Percentiles rank a stretch among this genome's conserved stretches.
Evolutionary conservation across 139 green algal species (phyloP).

Genomic region (Cymbomonas tetramitiformis): DNA sequence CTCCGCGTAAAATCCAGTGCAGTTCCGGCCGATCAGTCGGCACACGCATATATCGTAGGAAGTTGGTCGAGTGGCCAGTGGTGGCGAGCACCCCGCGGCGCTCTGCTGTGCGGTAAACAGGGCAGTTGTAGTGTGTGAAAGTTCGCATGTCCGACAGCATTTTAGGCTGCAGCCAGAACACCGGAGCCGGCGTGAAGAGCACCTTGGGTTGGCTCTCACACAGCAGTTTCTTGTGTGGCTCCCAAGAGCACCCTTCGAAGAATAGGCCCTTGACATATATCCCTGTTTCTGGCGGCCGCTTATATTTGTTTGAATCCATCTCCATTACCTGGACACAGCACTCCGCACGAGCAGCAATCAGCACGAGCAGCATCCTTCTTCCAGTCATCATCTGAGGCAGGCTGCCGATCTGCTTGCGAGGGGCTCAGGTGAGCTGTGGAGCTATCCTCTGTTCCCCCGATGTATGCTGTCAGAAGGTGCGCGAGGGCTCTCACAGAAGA

Average conservation of each 20-base stretch:
- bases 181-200: conserved; percentile 21
- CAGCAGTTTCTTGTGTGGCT: conserved; percentile 14
- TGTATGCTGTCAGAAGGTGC: no score
- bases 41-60: conserved; percentile 55
- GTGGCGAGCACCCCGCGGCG: conserved; percentile 37
- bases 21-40: conserved; percentile 28
- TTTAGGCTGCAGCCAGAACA: conserved; percentile 23
- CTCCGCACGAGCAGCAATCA: no score
- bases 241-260: conserved; percentile 30
- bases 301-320: conserved; percentile 35
- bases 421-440: no score
- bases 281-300: conserved; percentile 36
- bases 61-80: conserved; percentile 74
- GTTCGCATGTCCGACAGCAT: conserved; percentile 12
- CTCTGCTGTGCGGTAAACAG: conserved; percentile 29
- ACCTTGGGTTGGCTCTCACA: conserved; percentile 22
- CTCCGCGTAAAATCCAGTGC: conserved; percentile 60
- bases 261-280: conserved; percentile 30
- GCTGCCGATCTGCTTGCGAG: no score
- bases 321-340: no score
- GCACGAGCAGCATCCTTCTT: no score
- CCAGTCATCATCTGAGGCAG: no score
- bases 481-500: no score
- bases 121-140: conserved; percentile 55
- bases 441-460: no score